Percentiles rank a stretch among this genome's conserved stretches.
Evolutionary conservation across 371 early-diverging fungal genomes (phyloP).

Genomic region (Mortierella sp.): DNA sequence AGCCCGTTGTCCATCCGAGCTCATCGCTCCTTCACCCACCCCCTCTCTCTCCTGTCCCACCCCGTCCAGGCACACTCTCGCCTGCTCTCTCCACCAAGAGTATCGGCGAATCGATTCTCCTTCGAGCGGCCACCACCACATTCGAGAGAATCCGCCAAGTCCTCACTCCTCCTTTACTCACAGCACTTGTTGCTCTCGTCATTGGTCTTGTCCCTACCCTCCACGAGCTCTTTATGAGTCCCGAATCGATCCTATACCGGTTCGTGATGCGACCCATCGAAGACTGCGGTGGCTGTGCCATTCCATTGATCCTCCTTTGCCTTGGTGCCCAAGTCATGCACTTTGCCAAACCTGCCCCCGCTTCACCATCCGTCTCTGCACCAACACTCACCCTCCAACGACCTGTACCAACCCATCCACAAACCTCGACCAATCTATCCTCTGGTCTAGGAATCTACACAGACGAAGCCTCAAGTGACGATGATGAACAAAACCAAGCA

Average conservation of each 20-base stretch:
- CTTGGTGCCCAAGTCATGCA: slow-evolving; percentile 73
- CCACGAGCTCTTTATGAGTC: slow-evolving; percentile 56
- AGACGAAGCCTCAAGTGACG: slow-evolving; percentile 23
- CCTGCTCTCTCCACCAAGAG: slow-evolving; percentile 21
- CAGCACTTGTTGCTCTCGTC: slow-evolving; percentile 64
- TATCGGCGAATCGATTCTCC: slow-evolving; percentile 16
- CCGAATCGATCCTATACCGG: slow-evolving; percentile 60
- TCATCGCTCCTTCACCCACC: slow-evolving; percentile 17
- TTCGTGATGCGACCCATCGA: slow-evolving; percentile 71
- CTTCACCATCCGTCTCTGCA: neutral
- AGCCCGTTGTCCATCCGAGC: neutral
- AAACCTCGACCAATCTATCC: neutral
- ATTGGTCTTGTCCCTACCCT: slow-evolving; percentile 60
- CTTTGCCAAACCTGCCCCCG: slow-evolving; percentile 28
- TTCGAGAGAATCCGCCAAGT: slow-evolving; percentile 45
- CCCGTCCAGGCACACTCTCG: slow-evolving; percentile 1
- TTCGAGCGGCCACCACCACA: slow-evolving; percentile 22
- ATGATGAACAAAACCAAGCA: slow-evolving; percentile 9
- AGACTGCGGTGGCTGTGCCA: slow-evolving; percentile 71
- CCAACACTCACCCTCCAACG: neutral
- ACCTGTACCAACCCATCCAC: neutral
- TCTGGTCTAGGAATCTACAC: slow-evolving; percentile 28
- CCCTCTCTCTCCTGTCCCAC: too few species aligned
- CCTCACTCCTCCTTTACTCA: slow-evolving; percentile 74
- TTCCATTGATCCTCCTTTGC: slow-evolving; percentile 75